Evolutionary conservation across 805 yeast genomes (phyloP), one percentile per base, ranked within the genome.

Genomic region (Cyberlindnera amylophila): DNA sequence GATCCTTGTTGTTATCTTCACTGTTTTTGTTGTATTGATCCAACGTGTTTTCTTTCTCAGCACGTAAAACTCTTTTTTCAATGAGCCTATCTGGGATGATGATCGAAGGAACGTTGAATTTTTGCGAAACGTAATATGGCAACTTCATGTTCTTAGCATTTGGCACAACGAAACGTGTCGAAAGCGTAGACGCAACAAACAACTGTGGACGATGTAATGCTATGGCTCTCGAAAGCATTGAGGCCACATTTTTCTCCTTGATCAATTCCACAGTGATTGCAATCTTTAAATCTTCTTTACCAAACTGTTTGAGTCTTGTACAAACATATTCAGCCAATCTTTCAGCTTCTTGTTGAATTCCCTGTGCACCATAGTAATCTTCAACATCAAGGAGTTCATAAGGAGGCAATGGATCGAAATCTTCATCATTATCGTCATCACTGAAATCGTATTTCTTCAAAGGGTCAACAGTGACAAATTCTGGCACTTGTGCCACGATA

Each of bases 241-340:
- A 29, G 8, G 43, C 42, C 12, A 52, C 46, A 4, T 36, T 36
- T 15, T 33, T 15, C 31, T 50, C 53, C 29, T 45, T 56, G n/a
- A 54, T 56, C 21, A 57, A 42, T 34, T 57, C 62, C 12, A 57
- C 41, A 5, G 53, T 53, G 11, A 57, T 27, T 2, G 53, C 41
- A 14, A 57, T 45, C 32, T 47, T 53, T 9, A 56, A 31, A 21
- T 50, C 49, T 6, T 31, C 14, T 24, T 36, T 50, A 2, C 44
- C 37, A 9, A 42, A 38, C 2, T 38, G 19, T 24, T 49, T 39
- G 36, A 55, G 38, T 7, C 38, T 18, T 23, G 38, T 39, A 18
- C 50, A 46, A 19, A 54, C 31, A 26, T 54, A 57, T 6, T 18
- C 26, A 7, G 38, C 23, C 12, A 57, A 11, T 12, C 52, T 35